Base-by-base conservation (phyloP, 2,329 filamentous ascomycete genomes). In the Cercospora beticola region DNA sequence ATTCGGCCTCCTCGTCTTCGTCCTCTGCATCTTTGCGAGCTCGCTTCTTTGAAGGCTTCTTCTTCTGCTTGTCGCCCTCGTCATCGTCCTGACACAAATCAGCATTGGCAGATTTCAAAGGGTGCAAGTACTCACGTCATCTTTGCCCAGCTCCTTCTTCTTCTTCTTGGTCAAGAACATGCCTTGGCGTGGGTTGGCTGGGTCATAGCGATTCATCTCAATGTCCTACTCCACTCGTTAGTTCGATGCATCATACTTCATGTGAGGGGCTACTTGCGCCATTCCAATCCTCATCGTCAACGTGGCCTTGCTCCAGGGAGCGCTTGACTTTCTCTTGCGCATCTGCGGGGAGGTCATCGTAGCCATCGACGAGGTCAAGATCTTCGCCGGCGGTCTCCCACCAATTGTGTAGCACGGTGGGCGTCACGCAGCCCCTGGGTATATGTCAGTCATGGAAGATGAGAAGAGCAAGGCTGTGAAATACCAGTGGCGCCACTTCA, bases 401-500 rank as follows among this genome's bases (percentile, higher is more conserved):
- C 59, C 93, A 80, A 71, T 92, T 89, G 66, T 83, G 76, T 68
- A 97, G 82, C 75, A 92, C 88, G 65, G 86, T 84, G 23, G 93
- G 93, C 16, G 93, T 97, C 40, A 94, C 88, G 75, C 94, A 98
- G 31, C 94, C 94, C 94, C 94, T 97, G 62, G 23, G 3, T 31
- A n/a, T 49, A 40, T 60, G 36, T 76, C 70, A 72, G 16, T 30
- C n/a, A 18, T 7, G n/a, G n/a, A 8, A n/a, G 6, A 26, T 40
- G 26, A 31, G 8, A 23, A 9, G 26, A 3, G 5, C 16, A 23
- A 26, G 12, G 21, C 18, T 18, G 58, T 52, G 5, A 74, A 86
- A 77, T 85, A 96, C 94, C 94, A 97, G 79, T 98, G 94, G 77
- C 90, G 91, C 89, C 91, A 98, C 67, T 83, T 80, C 88, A 89